Conservation (phyloP, 2,329 filamentous ascomycete species). For the Alternaria triticimaculans region DNA sequence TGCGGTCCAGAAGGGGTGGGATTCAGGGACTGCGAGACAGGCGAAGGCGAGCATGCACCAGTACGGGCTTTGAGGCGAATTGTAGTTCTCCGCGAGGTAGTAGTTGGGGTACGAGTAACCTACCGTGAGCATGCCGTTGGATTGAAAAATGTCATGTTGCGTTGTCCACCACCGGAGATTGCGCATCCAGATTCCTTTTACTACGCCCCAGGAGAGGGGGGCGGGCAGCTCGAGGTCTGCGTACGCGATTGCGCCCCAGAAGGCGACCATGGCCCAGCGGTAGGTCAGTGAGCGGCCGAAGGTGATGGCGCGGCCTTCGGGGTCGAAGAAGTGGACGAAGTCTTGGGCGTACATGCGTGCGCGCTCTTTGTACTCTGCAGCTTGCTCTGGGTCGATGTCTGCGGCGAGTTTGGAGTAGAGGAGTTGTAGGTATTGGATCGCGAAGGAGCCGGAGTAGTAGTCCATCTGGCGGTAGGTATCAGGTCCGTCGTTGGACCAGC, state of each 20-base stretch:
- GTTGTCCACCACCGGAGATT: slow-evolving; percentile 82
- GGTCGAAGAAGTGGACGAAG: slow-evolving; percentile 77
- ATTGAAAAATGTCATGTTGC: slow-evolving; percentile 75
- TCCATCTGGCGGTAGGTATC: slow-evolving; percentile 83
- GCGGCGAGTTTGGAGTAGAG: slow-evolving; percentile 76
- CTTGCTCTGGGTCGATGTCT: slow-evolving; percentile 68
- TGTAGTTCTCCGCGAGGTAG: slow-evolving; percentile 84
- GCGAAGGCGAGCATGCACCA: slow-evolving; percentile 83
- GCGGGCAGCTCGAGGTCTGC: slow-evolving; percentile 74
- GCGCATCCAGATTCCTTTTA: slow-evolving; percentile 76
- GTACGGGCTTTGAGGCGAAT: slow-evolving; percentile 74
- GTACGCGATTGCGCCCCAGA: slow-evolving; percentile 80
- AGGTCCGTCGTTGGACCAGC: slow-evolving; percentile 84
- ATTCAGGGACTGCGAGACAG: slow-evolving; percentile 70
- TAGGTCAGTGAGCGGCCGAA: slow-evolving; percentile 82
- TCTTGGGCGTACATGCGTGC: slow-evolving; percentile 72
- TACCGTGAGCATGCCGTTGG: slow-evolving; percentile 75
- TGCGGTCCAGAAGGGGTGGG: slow-evolving; percentile 77
- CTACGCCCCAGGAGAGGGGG: slow-evolving; percentile 78
- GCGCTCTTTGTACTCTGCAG: slow-evolving; percentile 72
- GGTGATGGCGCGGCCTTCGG: slow-evolving; percentile 73
- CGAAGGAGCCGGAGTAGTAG: slow-evolving; percentile 83
- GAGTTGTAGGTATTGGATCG: slow-evolving; percentile 80
- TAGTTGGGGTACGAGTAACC: slow-evolving; percentile 82
- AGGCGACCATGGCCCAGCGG: slow-evolving; percentile 84